Evolutionary conservation across 495 filamentous ascomycete genomes (phyloP).

Genomic region (Penicillium alfredii): DNA sequence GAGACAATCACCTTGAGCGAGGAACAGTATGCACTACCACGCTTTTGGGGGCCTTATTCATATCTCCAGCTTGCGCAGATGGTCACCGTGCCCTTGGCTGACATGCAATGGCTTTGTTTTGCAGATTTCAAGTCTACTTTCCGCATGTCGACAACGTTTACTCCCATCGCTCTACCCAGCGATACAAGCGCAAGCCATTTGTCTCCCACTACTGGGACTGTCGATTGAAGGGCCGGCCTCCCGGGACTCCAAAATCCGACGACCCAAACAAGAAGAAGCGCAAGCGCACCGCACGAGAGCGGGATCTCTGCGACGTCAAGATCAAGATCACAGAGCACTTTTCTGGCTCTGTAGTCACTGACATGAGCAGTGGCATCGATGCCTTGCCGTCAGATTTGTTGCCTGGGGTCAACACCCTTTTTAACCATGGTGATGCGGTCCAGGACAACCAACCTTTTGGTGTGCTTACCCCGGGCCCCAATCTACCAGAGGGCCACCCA

Average conservation of each 20-base stretch:
- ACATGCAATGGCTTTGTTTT: conserved; percentile 1
- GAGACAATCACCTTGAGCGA: conserved; percentile 68
- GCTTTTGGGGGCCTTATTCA: no score
- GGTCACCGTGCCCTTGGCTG: conserved; percentile 2
- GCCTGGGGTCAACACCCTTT: conserved; percentile 24
- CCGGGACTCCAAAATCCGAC: conserved; percentile 77
- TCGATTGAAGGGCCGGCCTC: conserved; percentile 75
- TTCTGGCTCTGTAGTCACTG: conserved; percentile 42
- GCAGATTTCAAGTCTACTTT: conserved; percentile 80
- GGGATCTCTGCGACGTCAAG: conserved; percentile 83
- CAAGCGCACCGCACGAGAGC: conserved; percentile 68
- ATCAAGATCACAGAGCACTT: conserved; percentile 88
- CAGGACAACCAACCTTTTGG: conserved; percentile 35
- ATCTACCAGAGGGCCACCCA: conserved; percentile 36
- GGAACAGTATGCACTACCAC: conserved; percentile 59
- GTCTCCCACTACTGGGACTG: conserved; percentile 90
- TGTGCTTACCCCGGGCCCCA: conserved; percentile 32
- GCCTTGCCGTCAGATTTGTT: conserved; percentile 21
- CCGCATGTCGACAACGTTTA: conserved; percentile 90
- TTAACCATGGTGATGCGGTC: conserved; percentile 6
- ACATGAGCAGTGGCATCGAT: conserved; percentile 12
- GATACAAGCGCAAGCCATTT: conserved; percentile 78
- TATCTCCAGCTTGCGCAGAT: no score
- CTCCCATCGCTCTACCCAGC: conserved; percentile 81
- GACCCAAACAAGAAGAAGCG: conserved; percentile 88